Conservation (phyloP, 2,329 filamentous ascomycete genomes). For the Metarhizium anisopliae region DNA sequence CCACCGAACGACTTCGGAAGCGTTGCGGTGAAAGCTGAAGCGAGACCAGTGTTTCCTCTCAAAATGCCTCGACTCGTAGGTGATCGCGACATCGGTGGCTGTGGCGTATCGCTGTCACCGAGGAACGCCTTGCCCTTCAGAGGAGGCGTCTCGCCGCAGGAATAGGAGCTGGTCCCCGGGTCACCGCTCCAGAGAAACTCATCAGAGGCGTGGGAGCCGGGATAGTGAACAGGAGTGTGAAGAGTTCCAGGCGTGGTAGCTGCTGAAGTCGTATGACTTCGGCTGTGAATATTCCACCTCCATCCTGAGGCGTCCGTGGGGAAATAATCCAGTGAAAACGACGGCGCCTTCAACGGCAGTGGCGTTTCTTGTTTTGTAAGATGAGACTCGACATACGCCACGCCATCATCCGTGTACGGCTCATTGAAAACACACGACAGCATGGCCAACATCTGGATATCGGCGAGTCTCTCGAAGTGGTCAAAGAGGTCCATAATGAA, state of each 20-base stretch:
- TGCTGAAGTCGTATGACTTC: constrained; percentile 44
- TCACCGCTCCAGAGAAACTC: constrained; percentile 44
- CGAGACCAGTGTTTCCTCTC: constrained; percentile 45
- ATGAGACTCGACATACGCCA: constrained; percentile 48
- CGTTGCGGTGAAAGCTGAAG: constrained; percentile 46
- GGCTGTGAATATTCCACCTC: constrained; percentile 46
- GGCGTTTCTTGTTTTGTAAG: constrained; percentile 52
- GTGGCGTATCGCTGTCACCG: constrained; percentile 35
- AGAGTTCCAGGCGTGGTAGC: constrained; percentile 49
- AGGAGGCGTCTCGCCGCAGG: constrained; percentile 53
- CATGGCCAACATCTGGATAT: constrained; percentile 65
- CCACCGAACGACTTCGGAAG: constrained; percentile 38
- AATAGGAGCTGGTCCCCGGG: constrained; percentile 48
- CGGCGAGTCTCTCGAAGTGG: constrained; percentile 52
- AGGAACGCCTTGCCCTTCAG: constrained; percentile 37
- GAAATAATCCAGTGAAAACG: constrained; percentile 60
- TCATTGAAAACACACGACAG: constrained; percentile 62
- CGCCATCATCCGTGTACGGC: constrained; percentile 42
- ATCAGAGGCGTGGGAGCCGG: constrained; percentile 49
- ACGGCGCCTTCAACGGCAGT: constrained; percentile 54
- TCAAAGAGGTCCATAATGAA: constrained; percentile 54
- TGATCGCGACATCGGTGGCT: constrained; percentile 49
- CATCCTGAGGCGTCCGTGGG: constrained; percentile 48
- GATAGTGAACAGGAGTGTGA: constrained; percentile 45
- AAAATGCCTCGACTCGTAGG: constrained; percentile 45